A percentile compares a stretch with the other conserved stretches of the same genome.
phyloP scores from a whole-genome alignment of 768 basidiomycete genomes.

The Termitomyces sp. region DNA sequence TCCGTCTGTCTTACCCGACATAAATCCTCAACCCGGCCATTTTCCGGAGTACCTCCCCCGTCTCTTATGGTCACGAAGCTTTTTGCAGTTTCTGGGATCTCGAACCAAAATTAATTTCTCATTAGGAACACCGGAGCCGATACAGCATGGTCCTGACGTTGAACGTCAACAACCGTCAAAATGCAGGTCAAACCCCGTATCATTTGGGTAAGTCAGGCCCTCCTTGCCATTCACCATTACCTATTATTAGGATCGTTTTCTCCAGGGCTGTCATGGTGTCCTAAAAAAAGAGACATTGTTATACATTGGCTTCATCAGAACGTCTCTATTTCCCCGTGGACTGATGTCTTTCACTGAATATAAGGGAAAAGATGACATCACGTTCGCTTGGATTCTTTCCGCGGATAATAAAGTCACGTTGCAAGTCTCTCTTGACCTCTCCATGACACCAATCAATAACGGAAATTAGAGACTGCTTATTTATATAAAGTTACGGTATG shows the following conservation, averaged over 20 bases:
- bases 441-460: background rate
- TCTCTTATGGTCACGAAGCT: background rate
- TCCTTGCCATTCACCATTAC: background rate
- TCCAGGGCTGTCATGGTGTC: background rate
- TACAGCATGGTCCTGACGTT: background rate
- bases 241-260: background rate
- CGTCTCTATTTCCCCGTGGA: slow-evolving; percentile 12
- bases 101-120: background rate
- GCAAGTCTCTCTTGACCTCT: background rate
- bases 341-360: background rate
- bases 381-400: background rate
- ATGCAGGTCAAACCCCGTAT: background rate
- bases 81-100: background rate
- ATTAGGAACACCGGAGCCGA: background rate
- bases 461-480: background rate
- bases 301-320: background rate
- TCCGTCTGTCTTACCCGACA: slow-evolving; percentile 2
- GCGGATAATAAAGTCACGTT: slow-evolving; percentile 13
- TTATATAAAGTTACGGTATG: slow-evolving; percentile 3
- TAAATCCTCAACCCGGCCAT: slow-evolving; percentile 16
- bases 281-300: background rate
- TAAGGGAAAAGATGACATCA: background rate
- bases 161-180: background rate
- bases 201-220: background rate
- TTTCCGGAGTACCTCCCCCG: slow-evolving; percentile 13